Conservation (phyloP, 176 grass and related monocot species). For the Alloteropsis semialata region DNA sequence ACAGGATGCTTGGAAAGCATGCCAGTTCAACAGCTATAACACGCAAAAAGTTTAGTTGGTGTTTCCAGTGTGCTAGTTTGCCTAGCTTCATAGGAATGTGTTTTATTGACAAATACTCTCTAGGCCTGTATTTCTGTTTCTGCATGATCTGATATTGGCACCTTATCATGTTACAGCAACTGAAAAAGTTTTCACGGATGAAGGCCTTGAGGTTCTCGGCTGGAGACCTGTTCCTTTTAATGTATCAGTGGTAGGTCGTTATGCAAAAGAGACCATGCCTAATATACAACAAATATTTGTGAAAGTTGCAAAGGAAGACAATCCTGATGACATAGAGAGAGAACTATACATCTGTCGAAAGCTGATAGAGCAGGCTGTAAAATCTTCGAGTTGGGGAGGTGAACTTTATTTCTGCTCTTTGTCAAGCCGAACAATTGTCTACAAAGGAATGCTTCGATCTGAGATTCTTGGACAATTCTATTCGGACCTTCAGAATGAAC, state of each 20-base stretch:
- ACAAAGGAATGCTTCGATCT: slow-evolving; percentile 99
- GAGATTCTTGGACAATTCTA: slow-evolving; percentile 98
- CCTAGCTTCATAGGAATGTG: neutral
- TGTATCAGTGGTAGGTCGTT: slow-evolving; percentile 70
- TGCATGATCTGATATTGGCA: slow-evolving; percentile 30
- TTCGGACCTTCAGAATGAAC: slow-evolving; percentile 85
- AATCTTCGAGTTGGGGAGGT: slow-evolving; percentile 75
- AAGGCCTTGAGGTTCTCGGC: slow-evolving; percentile 93
- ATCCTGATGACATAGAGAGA: slow-evolving; percentile 94
- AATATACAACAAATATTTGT: slow-evolving; percentile 92
- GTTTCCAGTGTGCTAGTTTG: slow-evolving; percentile 15
- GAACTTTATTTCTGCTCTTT: slow-evolving; percentile 97
- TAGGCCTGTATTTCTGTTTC: slow-evolving; percentile 22
- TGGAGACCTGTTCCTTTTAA: slow-evolving; percentile 92
- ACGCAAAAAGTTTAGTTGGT: neutral
- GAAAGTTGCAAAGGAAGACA: slow-evolving; percentile 84
- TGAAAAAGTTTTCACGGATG: slow-evolving; percentile 72
- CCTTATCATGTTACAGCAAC: slow-evolving; percentile 62
- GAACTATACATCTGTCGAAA: slow-evolving; percentile 94
- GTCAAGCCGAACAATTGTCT: slow-evolving; percentile 87
- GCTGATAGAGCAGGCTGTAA: slow-evolving; percentile 69
- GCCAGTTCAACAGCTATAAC: no score
- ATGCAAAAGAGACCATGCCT: slow-evolving; percentile 97
- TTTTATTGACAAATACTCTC: neutral
- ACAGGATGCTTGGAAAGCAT: neutral